Base-by-base conservation (phyloP, 2,329 filamentous ascomycete species). In the Rosellinia necatrix region DNA sequence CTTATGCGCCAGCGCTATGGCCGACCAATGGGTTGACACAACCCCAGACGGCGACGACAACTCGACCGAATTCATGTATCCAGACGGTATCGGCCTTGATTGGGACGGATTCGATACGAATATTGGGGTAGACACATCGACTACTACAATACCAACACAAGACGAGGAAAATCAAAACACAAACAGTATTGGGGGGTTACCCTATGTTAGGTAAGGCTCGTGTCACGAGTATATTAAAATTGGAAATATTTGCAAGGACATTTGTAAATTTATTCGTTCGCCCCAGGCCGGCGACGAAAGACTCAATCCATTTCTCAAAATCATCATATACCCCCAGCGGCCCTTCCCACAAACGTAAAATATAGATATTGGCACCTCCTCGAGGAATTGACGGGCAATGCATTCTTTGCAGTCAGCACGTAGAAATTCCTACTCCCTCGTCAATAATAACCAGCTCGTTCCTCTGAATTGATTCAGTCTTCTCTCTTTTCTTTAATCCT, bases 1-100 rank as follows among this genome's bases (percentile, higher is more conserved):
- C 27, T 12, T 53, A 15, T 66, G 58, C 40, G 38, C 61, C 46
- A 60, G 57, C 44, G 47, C 61, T 5, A 60, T 64, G 32, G 59
- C 59, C 12, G 46, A 46, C 29, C 24, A 52, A 37, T 41, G 17
- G 37, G 6, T 27, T 4, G 27, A 9, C 2, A 3, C n/a, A 21
- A 17, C 37, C 25, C 50, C 29, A 21, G 5, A 24, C 13, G 44
- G 17, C 17, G 46, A 29, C 5, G 21, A 42, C 12, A n/a, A 19
- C 3, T 21, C 56, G 7, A 29, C 51, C 35, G 42, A 54, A 7
- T 58, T 47, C 7, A 35, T 49, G 8, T 24, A 44, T 10, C 35
- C 58, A 3, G 50, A 32, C 3, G 24, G 27, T 32, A 37, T 48
- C 9, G 34, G 43, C 9, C 25, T 59, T 10, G 40, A 56, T 30